Evolutionary conservation across 805 yeast genomes (phyloP), one percentile per base, ranked within the genome.

Genomic region (Suhomyces emberorum): DNA sequence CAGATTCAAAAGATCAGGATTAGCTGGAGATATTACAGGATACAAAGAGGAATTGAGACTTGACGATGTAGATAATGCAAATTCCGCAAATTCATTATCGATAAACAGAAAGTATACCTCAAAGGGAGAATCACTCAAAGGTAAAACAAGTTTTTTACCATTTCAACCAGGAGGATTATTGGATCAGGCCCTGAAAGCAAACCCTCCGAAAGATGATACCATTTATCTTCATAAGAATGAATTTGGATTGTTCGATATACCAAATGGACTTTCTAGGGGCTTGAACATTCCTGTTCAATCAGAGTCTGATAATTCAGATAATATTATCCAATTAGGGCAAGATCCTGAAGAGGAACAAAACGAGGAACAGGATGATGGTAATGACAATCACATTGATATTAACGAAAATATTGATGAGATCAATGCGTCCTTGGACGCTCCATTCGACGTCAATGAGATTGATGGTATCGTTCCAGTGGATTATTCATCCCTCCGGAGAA

Each of bases 111-210:
- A 79, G 35, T 74, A 79, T 43, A 77, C 80, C 11, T 70, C 83
- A 5, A 77, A 76, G 44, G 66, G 66, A n/a, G 82, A 78, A 27
- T 65, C 80, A 2, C 62, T 87, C 3, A 66, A 71, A 31, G 98
- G 98, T 0, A 69, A 78, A 3, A 71, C 95, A 0, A 74, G 79
- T 14, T 84, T 75, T 49, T 61, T 91, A 51, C 98, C 98, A 0
- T 93, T 93, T 54, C 81, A 83, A 39, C 98, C 98, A 0, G 98
- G 98, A 46, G 97, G 98, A 2, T 55, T 70, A 27, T 38, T 41
- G 32, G 34, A 39, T 30, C 40, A 39, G 11, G 35, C 38, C 8
- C 34, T 32, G 30, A 42, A 38, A 17, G 43, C 39, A 3, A 49
- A 47, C 17, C 46, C 46, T 15, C 30, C 32, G 4, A 51, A 52